Base-by-base conservation (phyloP, 257 asterid genomes). In the Misopates orontium region DNA sequence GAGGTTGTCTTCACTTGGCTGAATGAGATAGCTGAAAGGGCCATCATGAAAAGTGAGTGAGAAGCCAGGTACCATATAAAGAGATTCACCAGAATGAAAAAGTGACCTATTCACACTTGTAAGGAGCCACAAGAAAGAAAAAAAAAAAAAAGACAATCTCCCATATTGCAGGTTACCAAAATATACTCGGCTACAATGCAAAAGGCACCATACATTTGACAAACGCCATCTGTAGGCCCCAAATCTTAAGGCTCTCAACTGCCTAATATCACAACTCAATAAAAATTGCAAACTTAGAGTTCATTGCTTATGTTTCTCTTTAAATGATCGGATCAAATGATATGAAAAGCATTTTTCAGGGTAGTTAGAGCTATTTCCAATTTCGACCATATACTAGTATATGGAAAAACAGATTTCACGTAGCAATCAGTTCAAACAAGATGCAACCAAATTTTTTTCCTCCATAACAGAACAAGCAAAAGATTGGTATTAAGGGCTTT, bases 1-100 rank as follows among this genome's bases (percentile, higher is more conserved):
- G 20, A 60, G 72, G 25, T 74, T 60, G 71, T 79, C 85, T 77
- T 84, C 85, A 60, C 62, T 50, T 54, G 61, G 68, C 60, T 73
- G 80, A 57, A 81, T 74, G 75, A 62, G 75, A 52, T 66, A 71
- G 63, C 77, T 75, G 79, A 73, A 65, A 77, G 56, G 39, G 20
- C 41, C 61, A 61, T 55, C 55, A 49, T 18, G 55, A 50, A n/a
- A 54, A 68, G 62, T 49, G 56, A 62, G 58, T 60, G 19, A 58
- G 62, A 60, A 63, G 42, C 45, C 21, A 28, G 28, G 28, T 40
- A 39, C 63, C 1, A 20, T 59, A 67, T 58, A 71, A 64, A 55
- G 57, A 60, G 32, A 40, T 61, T 67, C 73, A 52, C 60, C 62
- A 53, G 44, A 51, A 68, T 8, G 64, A 52, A 15, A 45, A 36